Percentiles rank a stretch among this genome's conserved stretches.
Evolutionary conservation across 2,329 filamentous ascomycete species (phyloP).

Genomic region (Leptoxyphium fumago): DNA sequence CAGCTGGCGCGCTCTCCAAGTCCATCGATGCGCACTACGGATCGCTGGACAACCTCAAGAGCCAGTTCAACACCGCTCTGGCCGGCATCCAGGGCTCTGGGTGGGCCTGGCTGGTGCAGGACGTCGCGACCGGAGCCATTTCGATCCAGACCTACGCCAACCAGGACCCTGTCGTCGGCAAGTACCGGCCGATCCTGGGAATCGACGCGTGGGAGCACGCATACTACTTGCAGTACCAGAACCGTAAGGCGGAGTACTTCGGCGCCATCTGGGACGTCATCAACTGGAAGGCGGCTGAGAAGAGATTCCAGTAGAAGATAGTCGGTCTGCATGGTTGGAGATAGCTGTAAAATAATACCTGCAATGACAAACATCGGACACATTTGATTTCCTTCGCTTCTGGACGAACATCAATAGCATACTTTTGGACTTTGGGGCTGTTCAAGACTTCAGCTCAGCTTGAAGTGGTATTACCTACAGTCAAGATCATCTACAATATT

Average conservation of each 20-base stretch:
- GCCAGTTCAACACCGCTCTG: conserved; percentile 48
- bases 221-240: conserved; percentile 74
- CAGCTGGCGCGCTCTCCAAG: conserved; percentile 40
- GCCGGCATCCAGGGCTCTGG: conserved; percentile 52
- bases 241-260: conserved; percentile 60
- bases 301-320: conserved; percentile 18
- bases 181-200: conserved; percentile 60
- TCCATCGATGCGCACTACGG: conserved; percentile 47
- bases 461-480: too few species aligned
- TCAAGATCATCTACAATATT: too few species aligned
- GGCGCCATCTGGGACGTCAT: conserved; percentile 66
- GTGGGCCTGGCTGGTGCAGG: conserved; percentile 70
- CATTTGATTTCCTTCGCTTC: too few species aligned
- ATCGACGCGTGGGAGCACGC: conserved; percentile 93
- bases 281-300: conserved; percentile 54
- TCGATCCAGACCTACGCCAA: conserved; percentile 72
- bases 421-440: too few species aligned
- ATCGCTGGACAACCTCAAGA: conserved; percentile 43
- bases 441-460: too few species aligned
- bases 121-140: conserved; percentile 45
- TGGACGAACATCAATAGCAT: too few species aligned
- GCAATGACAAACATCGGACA: too few species aligned
- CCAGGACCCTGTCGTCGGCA: conserved; percentile 75
- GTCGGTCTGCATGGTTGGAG: not conserved
- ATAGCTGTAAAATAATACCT: too few species aligned